phyloP scores from a whole-genome alignment of 306 rosid species.

The Acmispon strigosus region DNA sequence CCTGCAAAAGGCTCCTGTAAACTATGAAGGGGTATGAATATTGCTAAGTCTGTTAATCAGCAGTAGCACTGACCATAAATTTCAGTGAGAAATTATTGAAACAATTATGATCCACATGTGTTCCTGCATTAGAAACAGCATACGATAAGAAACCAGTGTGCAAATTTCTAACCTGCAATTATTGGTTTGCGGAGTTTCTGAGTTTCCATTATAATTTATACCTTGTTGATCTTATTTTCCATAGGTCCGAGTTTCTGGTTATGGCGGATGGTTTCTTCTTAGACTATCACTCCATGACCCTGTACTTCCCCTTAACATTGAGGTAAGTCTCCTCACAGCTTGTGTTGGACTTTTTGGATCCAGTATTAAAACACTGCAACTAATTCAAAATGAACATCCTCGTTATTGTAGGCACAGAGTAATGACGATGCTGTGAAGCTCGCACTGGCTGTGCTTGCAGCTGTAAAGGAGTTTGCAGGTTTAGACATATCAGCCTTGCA shows the following conservation, averaged over 20 bases:
- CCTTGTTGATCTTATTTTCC: constrained; percentile 21
- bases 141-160: neutral
- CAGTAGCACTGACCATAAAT: neutral
- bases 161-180: neutral
- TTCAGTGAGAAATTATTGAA: neutral
- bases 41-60: neutral
- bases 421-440: constrained; percentile 62
- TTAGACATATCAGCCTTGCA: constrained; percentile 74
- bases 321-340: constrained; percentile 43
- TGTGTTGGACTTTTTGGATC: neutral
- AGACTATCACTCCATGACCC: constrained; percentile 95
- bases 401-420: constrained; percentile 53
- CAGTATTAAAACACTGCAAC: neutral
- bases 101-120: neutral
- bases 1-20: constrained; percentile 76
- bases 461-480: constrained; percentile 58
- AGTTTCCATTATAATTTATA: neutral
- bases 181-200: neutral
- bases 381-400: constrained; percentile 15
- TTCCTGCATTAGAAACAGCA: neutral
- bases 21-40: constrained; percentile 76
- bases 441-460: constrained; percentile 58
- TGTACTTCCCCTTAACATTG: constrained; percentile 94
- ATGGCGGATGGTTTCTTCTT: constrained; percentile 93
- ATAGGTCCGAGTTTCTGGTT: constrained; percentile 87